phyloP scores from a whole-genome alignment of 1,284 basidiomycete species.

The Cronartium quercuum region DNA sequence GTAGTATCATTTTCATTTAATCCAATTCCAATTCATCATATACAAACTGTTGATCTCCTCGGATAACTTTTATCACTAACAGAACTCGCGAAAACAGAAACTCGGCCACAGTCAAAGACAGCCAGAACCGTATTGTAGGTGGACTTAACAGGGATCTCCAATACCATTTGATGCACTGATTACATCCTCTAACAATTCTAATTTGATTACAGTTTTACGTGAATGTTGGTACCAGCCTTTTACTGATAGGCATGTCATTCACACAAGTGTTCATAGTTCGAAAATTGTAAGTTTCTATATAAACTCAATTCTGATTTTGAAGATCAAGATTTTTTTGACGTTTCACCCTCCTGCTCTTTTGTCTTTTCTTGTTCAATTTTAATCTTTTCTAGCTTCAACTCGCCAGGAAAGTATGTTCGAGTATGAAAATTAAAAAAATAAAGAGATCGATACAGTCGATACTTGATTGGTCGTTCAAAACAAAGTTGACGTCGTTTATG shows the following conservation, averaged over 20 bases:
- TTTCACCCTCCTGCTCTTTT: background rate
- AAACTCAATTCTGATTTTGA: too few relatives aligned
- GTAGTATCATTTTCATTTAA: constrained; percentile 1
- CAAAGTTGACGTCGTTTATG: too few relatives aligned
- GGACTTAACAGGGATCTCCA: background rate
- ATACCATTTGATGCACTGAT: background rate
- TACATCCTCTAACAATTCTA: background rate
- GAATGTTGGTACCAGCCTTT: constrained; percentile 26
- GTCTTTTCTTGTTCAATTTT: background rate
- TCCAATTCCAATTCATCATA: constrained; percentile 23
- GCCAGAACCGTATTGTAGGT: constrained; percentile 51
- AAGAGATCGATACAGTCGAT: too few relatives aligned
- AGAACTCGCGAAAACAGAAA: constrained; percentile 68
- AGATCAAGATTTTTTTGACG: background rate
- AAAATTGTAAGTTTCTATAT: constrained; percentile 31
- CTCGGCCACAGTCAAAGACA: constrained; percentile 70
- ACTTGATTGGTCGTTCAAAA: too few relatives aligned
- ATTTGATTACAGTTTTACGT: constrained; percentile 34
- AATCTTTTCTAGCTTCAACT: constrained; percentile 28
- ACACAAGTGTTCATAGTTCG: constrained; percentile 38
- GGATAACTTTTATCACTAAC: constrained; percentile 56
- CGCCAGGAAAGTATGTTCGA: constrained; percentile 35
- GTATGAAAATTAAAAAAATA: constrained; percentile 6
- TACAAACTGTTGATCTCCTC: too few relatives aligned
- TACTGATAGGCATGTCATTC: constrained; percentile 36